Evolutionary conservation across 164 flowering plant genomes (phyloP).

Genomic region (Nymphaea thermarum): DNA sequence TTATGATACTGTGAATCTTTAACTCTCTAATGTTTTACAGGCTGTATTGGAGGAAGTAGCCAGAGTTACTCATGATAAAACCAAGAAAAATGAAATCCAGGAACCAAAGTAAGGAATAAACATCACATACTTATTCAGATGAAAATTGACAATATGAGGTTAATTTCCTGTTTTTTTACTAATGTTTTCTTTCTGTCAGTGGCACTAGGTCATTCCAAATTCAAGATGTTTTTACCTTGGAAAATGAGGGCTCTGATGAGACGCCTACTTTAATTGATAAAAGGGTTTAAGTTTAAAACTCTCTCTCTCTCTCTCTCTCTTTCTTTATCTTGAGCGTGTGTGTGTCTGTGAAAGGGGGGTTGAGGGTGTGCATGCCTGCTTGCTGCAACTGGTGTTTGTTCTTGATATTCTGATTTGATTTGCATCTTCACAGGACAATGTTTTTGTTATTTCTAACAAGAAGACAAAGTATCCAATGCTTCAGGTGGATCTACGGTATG

Average conservation of each 20-base stretch:
- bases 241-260: constrained; percentile 74
- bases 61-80: constrained; percentile 72
- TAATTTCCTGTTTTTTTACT: not conserved
- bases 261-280: constrained; percentile 71
- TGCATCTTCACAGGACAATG: constrained; percentile 59
- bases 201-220: constrained; percentile 73
- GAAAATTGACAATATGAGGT: not conserved
- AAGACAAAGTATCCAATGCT: constrained; percentile 94
- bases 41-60: constrained; percentile 92
- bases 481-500: constrained; percentile 92
- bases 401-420: not conserved
- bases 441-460: constrained; percentile 92
- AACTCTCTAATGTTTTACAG: constrained; percentile 20
- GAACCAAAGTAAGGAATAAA: constrained; percentile 49
- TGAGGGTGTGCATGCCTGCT: too few species aligned
- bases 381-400: not conserved
- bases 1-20: not conserved
- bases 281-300: constrained; percentile 39
- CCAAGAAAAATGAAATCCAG: constrained; percentile 70
- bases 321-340: not conserved
- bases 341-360: not conserved
- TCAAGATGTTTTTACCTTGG: constrained; percentile 71
- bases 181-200: constrained; percentile 26
- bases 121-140: not conserved
- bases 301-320: constrained; percentile 5